A percentile compares a stretch with the other conserved stretches of the same genome.
phyloP scores from a whole-genome alignment of 2,329 filamentous ascomycete species.

The Hypoxylon sp. region DNA sequence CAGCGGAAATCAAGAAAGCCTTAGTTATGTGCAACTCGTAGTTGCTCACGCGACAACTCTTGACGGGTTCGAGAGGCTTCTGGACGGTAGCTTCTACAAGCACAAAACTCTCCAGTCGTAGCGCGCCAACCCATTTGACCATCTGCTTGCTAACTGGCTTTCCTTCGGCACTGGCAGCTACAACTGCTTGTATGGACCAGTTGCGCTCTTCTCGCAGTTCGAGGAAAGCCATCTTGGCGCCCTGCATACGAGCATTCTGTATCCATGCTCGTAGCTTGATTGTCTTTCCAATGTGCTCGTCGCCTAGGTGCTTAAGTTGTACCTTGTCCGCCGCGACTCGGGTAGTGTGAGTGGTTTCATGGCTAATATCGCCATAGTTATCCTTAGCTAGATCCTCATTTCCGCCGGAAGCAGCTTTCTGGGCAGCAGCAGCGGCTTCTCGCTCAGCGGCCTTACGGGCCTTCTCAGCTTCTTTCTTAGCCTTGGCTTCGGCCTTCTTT shows the following conservation, averaged over 20 bases:
- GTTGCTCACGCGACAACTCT: constrained; percentile 84
- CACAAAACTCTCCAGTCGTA: constrained; percentile 86
- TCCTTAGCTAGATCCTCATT: constrained; percentile 78
- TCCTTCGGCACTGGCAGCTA: constrained; percentile 75
- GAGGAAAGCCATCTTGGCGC: constrained; percentile 91
- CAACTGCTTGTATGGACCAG: constrained; percentile 86
- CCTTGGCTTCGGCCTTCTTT: constrained; percentile 88
- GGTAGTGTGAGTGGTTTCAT: constrained; percentile 71
- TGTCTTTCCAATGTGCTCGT: constrained; percentile 76
- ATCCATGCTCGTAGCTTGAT: constrained; percentile 85
- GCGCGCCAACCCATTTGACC: constrained; percentile 88
- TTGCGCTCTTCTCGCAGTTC: constrained; percentile 83
- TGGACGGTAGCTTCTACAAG: constrained; percentile 84
- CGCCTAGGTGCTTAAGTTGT: constrained; percentile 74
- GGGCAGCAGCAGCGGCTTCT: constrained; percentile 78
- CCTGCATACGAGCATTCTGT: constrained; percentile 89
- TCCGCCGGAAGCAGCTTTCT: constrained; percentile 75
- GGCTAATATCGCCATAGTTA: constrained; percentile 82
- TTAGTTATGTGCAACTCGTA: constrained; percentile 92
- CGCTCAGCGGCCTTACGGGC: constrained; percentile 80
- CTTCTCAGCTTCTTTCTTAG: constrained; percentile 89
- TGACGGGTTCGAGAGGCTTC: constrained; percentile 88
- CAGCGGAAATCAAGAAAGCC: constrained; percentile 81
- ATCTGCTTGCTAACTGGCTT: constrained; percentile 82
- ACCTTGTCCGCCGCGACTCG: constrained; percentile 70